phyloP scores from a whole-genome alignment of 495 filamentous ascomycete species.

The Tuber brumale region DNA sequence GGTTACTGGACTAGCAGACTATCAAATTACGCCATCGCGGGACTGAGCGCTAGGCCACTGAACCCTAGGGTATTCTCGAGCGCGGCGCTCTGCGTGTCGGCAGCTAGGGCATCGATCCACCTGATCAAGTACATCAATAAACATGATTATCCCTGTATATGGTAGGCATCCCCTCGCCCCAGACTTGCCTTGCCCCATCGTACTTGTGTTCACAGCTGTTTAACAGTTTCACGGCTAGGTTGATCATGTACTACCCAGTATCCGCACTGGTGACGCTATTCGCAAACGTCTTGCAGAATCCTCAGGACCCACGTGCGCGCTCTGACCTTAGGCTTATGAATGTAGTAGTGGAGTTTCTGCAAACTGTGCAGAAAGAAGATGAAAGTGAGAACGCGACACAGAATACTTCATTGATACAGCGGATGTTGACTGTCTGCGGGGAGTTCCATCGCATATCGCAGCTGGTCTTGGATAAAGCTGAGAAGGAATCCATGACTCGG shows the following conservation, averaged over 20 bases:
- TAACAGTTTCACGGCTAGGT: constrained; percentile 50
- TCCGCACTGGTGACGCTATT: constrained; percentile 93
- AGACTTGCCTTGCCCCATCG: constrained; percentile 5
- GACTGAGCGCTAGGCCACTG: constrained; percentile 78
- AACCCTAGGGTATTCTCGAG: constrained; percentile 95
- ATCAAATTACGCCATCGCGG: constrained; percentile 91
- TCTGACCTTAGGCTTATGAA: constrained; percentile 88
- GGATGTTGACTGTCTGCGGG: constrained; percentile 86
- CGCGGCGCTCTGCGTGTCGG: constrained; percentile 81
- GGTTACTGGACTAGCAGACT: constrained; percentile 96
- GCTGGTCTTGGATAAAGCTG: constrained; percentile 82
- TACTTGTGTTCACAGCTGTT: background rate
- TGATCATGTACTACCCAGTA: constrained; percentile 94
- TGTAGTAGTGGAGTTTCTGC: constrained; percentile 79
- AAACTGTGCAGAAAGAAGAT: constrained; percentile 59
- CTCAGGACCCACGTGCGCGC: constrained; percentile 76
- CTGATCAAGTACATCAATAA: constrained; percentile 93
- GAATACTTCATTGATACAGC: constrained; percentile 76
- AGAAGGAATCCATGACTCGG: constrained; percentile 67
- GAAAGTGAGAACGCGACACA: constrained; percentile 47
- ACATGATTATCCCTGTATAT: constrained; percentile 89
- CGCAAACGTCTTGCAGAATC: constrained; percentile 94
- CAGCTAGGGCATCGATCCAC: constrained; percentile 85
- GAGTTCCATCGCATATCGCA: constrained; percentile 94
- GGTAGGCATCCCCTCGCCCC: constrained; percentile 53